Conservation (phyloP, 352 stramenopile species). For the Phytophthora foliorum region DNA sequence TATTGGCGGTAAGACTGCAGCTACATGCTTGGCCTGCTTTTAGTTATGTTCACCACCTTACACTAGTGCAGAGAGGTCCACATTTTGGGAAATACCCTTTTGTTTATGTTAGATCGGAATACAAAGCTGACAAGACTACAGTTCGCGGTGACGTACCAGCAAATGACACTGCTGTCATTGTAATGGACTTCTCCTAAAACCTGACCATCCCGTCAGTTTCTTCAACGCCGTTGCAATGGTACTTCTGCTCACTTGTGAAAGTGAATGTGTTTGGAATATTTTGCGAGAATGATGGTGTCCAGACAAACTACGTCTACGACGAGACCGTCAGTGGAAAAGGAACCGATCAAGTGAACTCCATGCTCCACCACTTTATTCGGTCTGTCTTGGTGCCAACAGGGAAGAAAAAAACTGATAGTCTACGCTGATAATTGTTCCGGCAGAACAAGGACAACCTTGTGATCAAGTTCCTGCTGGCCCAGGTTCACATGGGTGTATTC, state of each 20-base stretch:
- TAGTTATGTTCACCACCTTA: too few relatives aligned
- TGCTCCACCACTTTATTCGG: constrained; percentile 15
- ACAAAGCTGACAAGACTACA: too few relatives aligned
- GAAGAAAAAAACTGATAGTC: neutral
- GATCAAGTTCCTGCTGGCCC: constrained; percentile 17
- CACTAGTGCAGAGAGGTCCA: too few relatives aligned
- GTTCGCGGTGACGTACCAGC: constrained; percentile 13
- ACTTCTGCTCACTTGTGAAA: constrained; percentile 24
- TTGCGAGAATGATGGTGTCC: constrained; percentile 9
- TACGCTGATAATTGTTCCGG: constrained; percentile 29
- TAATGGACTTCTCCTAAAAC: constrained; percentile 37
- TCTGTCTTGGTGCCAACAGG: neutral
- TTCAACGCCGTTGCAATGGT: constrained; percentile 24
- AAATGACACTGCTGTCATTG: constrained; percentile 7
- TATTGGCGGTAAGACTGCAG: too few relatives aligned
- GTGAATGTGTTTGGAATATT: constrained; percentile 33
- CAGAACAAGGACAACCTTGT: constrained; percentile 35
- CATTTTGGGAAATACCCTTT: too few relatives aligned
- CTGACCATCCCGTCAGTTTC: constrained; percentile 14
- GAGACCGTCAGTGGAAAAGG: constrained; percentile 15
- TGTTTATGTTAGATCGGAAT: too few relatives aligned
- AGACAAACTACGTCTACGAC: constrained; percentile 21
- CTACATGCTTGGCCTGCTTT: too few relatives aligned
- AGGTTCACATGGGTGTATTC: constrained; percentile 19
- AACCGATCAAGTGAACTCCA: constrained; percentile 10